Evolutionary conservation across 1,139 yeast species (phyloP).

Genomic region (Hanseniaspora gamundiae): DNA sequence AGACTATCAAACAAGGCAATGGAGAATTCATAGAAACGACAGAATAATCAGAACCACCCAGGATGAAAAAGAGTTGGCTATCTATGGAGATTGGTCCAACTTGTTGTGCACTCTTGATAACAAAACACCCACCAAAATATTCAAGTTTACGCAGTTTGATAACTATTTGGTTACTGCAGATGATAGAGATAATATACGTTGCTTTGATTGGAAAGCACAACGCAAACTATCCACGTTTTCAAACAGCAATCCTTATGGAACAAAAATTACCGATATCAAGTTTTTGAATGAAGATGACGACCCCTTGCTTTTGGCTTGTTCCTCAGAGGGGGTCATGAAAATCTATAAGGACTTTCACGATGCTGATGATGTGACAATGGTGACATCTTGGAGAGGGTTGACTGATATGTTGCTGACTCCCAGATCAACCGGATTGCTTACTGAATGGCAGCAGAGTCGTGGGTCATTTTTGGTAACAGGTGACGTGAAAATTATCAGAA

Average conservation of each 20-base stretch:
- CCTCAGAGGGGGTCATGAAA: constrained; percentile 87
- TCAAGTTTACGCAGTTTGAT: constrained; percentile 85
- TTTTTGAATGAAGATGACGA: constrained; percentile 85
- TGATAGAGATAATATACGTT: constrained; percentile 70
- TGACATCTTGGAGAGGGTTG: constrained; percentile 88
- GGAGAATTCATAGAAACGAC: constrained; percentile 90
- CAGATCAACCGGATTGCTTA: constrained; percentile 69
- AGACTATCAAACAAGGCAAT: constrained; percentile 67
- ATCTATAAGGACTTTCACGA: constrained; percentile 70
- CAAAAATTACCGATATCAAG: constrained; percentile 77
- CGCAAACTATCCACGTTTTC: constrained; percentile 54
- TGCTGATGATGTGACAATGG: constrained; percentile 42
- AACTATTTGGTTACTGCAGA: constrained; percentile 71
- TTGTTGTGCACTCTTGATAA: constrained; percentile 54
- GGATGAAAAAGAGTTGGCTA: constrained; percentile 72
- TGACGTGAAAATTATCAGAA: constrained; percentile 78
- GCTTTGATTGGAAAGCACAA: constrained; percentile 78
- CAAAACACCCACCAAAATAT: constrained; percentile 63
- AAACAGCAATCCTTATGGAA: constrained; percentile 78
- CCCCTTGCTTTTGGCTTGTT: constrained; percentile 75
- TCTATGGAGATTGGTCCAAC: constrained; percentile 78
- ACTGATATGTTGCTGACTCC: constrained; percentile 75
- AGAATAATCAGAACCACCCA: constrained; percentile 79
- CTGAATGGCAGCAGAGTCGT: constrained; percentile 95
- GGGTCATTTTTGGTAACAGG: constrained; percentile 91